These are phyloP conservation scores for Phytophthora fragariae DNA, from an alignment of 352 stramenopile genomes.

Conservation along the genomic window DNA sequence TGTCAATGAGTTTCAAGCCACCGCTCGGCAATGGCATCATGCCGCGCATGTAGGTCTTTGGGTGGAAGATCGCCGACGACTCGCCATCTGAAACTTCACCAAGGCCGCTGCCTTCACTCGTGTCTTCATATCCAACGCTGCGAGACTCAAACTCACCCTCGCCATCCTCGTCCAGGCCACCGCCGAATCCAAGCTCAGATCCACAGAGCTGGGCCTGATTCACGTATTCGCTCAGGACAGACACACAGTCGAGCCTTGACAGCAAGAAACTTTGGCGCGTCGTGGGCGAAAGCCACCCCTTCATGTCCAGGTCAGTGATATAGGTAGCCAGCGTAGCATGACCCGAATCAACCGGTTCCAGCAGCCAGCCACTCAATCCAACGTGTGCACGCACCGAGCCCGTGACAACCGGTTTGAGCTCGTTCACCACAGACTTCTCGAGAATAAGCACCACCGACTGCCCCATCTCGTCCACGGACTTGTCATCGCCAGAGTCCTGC, in stretches of 20 bases:
- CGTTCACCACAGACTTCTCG: slow-evolving; percentile 83
- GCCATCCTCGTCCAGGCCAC: slow-evolving; percentile 52
- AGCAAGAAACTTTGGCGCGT: slow-evolving; percentile 64
- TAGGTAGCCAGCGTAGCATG: slow-evolving; percentile 72
- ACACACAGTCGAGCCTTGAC: slow-evolving; percentile 67
- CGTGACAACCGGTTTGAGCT: slow-evolving; percentile 59
- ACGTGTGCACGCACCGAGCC: slow-evolving; percentile 67
- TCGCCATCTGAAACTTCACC: slow-evolving; percentile 40
- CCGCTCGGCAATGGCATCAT: slow-evolving; percentile 81
- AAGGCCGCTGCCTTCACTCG: slow-evolving; percentile 42
- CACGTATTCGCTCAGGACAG: slow-evolving; percentile 72
- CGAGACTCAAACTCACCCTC: slow-evolving; percentile 43
- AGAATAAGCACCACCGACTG: slow-evolving; percentile 77
- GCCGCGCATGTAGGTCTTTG: slow-evolving; percentile 80
- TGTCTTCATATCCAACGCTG: slow-evolving; percentile 45
- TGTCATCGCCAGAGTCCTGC: slow-evolving; percentile 39
- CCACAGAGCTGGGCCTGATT: slow-evolving; percentile 66
- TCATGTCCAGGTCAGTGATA: slow-evolving; percentile 74
- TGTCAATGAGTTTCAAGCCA: slow-evolving; percentile 84
- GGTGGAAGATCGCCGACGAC: slow-evolving; percentile 63
- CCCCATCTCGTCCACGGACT: slow-evolving; percentile 54
- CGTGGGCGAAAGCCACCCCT: slow-evolving; percentile 54
- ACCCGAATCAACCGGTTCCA: slow-evolving; percentile 71
- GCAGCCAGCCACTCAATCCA: slow-evolving; percentile 74
- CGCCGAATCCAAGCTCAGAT: slow-evolving; percentile 55